Percentiles rank a stretch among this genome's conserved stretches.
Conservation (phyloP, 176 grass and related monocot genomes). For the Hordeum vulgare region MorexV3_pseudomolecules_assembly NC_058522.1:480084873-480085372, state of each 20-base stretch:
- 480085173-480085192: neutral
- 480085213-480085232: neutral
- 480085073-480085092: neutral
- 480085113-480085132: neutral
- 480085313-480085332: neutral
- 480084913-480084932: slow-evolving; percentile 96
- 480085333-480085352: neutral
- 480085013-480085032: slow-evolving; percentile 99
- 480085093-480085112: neutral
- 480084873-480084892: slow-evolving; percentile 97
- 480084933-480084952: slow-evolving; percentile 95
- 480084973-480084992: slow-evolving; percentile 81
- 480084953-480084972: slow-evolving; percentile 96
- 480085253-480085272: neutral
- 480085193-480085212: slow-evolving; percentile 3
- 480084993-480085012: slow-evolving; percentile 90
- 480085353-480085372: neutral
- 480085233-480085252: too few species aligned
- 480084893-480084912: slow-evolving; percentile 89
- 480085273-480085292: neutral
- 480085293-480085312: neutral
- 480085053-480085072: neutral
- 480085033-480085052: slow-evolving; percentile 1
- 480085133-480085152: neutral
- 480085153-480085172: neutral